Evolutionary conservation across 2,329 filamentous ascomycete species (phyloP), one percentile per base, ranked within the genome.

Genomic region (Periconia digitata): DNA sequence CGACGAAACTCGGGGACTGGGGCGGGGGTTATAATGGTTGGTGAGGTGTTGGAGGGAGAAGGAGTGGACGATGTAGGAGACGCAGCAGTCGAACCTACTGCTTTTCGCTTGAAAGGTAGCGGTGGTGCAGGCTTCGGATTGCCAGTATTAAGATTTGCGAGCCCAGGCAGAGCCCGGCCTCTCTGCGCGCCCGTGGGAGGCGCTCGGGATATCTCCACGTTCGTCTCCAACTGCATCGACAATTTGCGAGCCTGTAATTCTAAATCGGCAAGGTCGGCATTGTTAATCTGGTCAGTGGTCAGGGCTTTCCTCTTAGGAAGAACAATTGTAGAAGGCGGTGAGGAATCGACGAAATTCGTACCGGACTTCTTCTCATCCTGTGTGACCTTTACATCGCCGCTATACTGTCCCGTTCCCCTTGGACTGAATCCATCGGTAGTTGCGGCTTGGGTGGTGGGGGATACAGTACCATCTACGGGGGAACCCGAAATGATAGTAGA

Each of bases 271-370:
- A 56, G 61, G 44, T 61, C 67, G 52, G 60, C 67, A 47, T 71
- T 72, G 54, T 67, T 62, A 63, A 72, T 65, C 70, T 73, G 71
- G 64, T 67, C 69, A 57, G 65, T 55, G 54, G 71, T 73, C 69
- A 76, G 65, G 60, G 72, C 67, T 67, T 74, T 75, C 54, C 72
- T 70, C 53, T 75, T 75, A 24, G 73, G 72, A 49, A 75, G 62
- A 54, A 69, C 58, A 49, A 73, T 60, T 58, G 63, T 61, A 64
- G 70, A 61, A 63, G 63, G 58, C 60, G 55, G 54, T 58, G 56
- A 55, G 53, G 62, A 54, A 56, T 62, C 63, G 44, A 54, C 54
- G 47, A 34, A 45, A 35, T 59, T 64, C 67, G 61, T 71, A 71
- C 69, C 69, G 57, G 64, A 62, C 60, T 67, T 71, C 57, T 70